These are phyloP conservation scores for Phoma sp. DNA, from an alignment of 2,329 filamentous ascomycete species.

Conservation along the genomic window DNA sequence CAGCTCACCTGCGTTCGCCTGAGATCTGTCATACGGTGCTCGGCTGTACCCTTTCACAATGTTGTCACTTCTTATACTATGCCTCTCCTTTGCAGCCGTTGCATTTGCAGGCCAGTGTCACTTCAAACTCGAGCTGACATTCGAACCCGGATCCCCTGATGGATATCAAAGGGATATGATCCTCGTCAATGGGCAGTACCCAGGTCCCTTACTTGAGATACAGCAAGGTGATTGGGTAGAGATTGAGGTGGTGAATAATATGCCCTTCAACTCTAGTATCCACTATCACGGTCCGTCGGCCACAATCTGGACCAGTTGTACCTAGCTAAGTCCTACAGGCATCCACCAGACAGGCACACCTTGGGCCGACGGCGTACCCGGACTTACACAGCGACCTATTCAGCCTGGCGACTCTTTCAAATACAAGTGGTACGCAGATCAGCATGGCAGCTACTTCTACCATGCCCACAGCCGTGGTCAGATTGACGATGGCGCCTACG, in stretches of 20 bases:
- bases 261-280: constrained; percentile 58
- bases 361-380: constrained; percentile 68
- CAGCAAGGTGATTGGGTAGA: constrained; percentile 35
- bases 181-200: constrained; percentile 37
- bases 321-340: constrained; percentile 29
- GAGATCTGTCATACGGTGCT: background rate
- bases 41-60: constrained; percentile 11
- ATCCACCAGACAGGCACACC: constrained; percentile 61
- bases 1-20: constrained; percentile 1
- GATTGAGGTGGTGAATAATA: constrained; percentile 54
- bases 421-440: constrained; percentile 63
- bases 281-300: constrained; percentile 57
- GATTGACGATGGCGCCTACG: constrained; percentile 67
- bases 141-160: constrained; percentile 31
- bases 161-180: constrained; percentile 36
- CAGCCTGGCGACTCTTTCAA: constrained; percentile 57
- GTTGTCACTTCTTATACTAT: constrained; percentile 21
- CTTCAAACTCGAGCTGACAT: constrained; percentile 34
- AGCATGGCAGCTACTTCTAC: constrained; percentile 68
- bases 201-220: constrained; percentile 30
- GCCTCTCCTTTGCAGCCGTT: constrained; percentile 14
- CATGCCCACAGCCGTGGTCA: constrained; percentile 65
- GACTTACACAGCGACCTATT: constrained; percentile 63
- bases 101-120: constrained; percentile 15
- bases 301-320: background rate